phyloP scores from a whole-genome alignment of 805 yeast species.

The Metschnikowia peoriensis region DNA sequence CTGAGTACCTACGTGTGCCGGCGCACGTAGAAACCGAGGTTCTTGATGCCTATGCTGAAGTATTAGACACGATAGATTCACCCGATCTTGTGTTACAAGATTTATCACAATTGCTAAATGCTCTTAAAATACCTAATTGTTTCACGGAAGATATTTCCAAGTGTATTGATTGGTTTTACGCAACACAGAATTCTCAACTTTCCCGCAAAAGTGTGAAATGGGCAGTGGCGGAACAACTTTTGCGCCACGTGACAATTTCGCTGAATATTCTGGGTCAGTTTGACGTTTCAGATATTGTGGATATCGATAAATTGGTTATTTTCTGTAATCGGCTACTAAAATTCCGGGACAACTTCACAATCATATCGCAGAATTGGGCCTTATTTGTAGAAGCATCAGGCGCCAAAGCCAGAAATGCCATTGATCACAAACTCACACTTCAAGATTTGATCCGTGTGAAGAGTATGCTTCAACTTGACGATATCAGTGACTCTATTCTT shows the following conservation, averaged over 20 bases:
- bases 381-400: constrained; percentile 30
- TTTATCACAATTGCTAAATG: constrained; percentile 24
- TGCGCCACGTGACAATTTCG: constrained; percentile 31
- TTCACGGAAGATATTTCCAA: constrained; percentile 32
- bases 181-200: constrained; percentile 14
- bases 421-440: constrained; percentile 3
- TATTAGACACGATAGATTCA: constrained; percentile 19
- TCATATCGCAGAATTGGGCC: constrained; percentile 33
- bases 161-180: constrained; percentile 36
- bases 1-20: constrained; percentile 12
- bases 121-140: constrained; percentile 29
- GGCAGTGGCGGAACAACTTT: constrained; percentile 25
- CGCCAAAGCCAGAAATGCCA: constrained; percentile 5
- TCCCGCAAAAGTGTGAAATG: constrained; percentile 20
- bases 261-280: constrained; percentile 11
- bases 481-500: constrained; percentile 31
- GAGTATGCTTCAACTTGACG: constrained; percentile 28
- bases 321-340: constrained; percentile 28
- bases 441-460: constrained; percentile 31
- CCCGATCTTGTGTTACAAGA: constrained; percentile 30
- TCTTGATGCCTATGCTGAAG: constrained; percentile 28
- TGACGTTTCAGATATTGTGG: constrained; percentile 38
- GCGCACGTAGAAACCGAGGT: constrained; percentile 35
- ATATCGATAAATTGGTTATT: constrained; percentile 37
- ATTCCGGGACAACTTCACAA: constrained; percentile 30